Evolutionary conservation across 2,329 filamentous ascomycete genomes (phyloP), one percentile per base, ranked within the genome.

Genomic region (Ophiostoma tasmaniense): DNA sequence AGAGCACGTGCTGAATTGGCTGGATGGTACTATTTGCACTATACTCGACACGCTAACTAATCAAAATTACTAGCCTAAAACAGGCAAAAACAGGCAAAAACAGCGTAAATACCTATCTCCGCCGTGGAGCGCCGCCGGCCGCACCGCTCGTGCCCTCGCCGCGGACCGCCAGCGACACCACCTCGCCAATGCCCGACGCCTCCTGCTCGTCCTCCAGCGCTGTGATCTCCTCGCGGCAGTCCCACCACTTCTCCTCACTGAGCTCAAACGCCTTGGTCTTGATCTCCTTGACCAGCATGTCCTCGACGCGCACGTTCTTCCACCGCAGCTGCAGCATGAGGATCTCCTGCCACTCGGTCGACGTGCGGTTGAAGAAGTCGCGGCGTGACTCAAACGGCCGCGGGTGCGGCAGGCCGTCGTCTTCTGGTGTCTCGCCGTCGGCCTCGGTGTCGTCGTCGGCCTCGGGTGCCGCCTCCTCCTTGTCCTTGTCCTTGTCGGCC

Each of bases 211-310:
- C 94, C 79, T 99, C 95, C 75, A 98, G 79, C 7, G 88, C 90
- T 68, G 89, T 90, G 73, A 99, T 91, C 80, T 98, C 94, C 81
- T 99, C 95, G 74, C 95, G 86, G 76, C 90, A 93, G 82, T 97
- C 95, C 95, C 95, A 99, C 95, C 95, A 99, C 78, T 96, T 97
- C 80, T 93, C 91, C 79, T 99, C 95, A 55, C 93, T 93, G 72
- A 92, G 84, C 76, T 92, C 90, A 77, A 97, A 99, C 0, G 93
- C 95, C 76, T 88, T 89, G 75, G 93, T 90, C 78, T 96, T 93
- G 75, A 98, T 88, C 81, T 98, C 95, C 82, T 99, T 99, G 75
- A 96, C 82, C 0, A 87, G 83, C 72, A 92, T 84, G 55, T 87
- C 84, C 77, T 91, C 90, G 2, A 86, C 85, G 72, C 88, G 85